phyloP scores from a whole-genome alignment of 2,329 filamentous ascomycete genomes.

The Botrytis cinerea region DNA sequence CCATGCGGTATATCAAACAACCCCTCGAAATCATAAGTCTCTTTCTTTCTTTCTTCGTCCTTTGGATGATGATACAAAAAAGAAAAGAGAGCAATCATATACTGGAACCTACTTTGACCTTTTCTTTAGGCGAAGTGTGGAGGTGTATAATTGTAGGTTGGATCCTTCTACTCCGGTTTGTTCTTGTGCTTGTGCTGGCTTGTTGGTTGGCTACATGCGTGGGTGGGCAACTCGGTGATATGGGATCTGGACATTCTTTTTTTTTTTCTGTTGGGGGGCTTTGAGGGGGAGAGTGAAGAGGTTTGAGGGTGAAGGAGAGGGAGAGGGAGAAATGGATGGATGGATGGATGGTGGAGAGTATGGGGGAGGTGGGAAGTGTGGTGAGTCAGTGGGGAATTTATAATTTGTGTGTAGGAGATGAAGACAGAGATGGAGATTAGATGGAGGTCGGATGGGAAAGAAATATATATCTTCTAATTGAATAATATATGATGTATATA shows the following conservation, averaged over 20 bases:
- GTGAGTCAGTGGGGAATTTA: no score
- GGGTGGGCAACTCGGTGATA: not conserved
- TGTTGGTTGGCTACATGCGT: not conserved
- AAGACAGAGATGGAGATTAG: no score
- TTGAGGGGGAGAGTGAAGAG: not conserved
- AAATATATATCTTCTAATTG: no score
- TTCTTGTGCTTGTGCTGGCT: not conserved
- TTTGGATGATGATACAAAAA: not conserved
- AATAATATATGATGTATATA: no score
- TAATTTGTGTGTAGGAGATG: no score
- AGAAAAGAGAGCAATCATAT: not conserved
- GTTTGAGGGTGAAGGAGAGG: no score
- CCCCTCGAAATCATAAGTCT: constrained; percentile 8
- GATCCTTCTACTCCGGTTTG: constrained; percentile 4
- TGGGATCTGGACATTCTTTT: constrained; percentile 7
- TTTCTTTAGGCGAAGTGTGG: not conserved
- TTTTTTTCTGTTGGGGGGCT: no score
- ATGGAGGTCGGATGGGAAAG: no score
- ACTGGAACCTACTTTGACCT: constrained; percentile 8
- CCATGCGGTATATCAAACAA: constrained; percentile 64
- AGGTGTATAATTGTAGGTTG: not conserved
- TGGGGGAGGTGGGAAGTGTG: no score
- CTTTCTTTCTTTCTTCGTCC: no score
- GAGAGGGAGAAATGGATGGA: no score
- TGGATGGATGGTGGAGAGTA: no score